Base-by-base conservation (phyloP, 1,284 basidiomycete genomes). In the Tilletia caries region DNA sequence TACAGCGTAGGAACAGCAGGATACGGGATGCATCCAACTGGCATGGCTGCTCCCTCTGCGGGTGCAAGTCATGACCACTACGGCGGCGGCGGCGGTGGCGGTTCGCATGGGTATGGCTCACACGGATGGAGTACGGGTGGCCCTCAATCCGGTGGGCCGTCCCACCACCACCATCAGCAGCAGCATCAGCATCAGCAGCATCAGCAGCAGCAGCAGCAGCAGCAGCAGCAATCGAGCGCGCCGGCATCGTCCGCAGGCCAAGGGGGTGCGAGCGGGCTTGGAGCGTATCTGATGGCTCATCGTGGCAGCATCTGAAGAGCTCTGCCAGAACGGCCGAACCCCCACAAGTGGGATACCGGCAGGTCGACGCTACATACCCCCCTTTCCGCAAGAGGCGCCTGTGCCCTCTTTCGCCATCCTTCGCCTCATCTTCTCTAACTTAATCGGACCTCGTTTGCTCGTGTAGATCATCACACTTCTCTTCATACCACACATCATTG, bases 201-300 rank as follows among this genome's bases (percentile, higher is more conserved):
- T 60, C 54, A 10, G 54, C 54, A 4, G 54, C n/a, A n/a, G n/a
- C n/a, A n/a, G n/a, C n/a, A 48, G 65, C 32, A 29, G 52, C 46
- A 70, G 65, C 66, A 33, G 33, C 48, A 65, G 66, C 67, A 68
- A 62, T 48, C 34, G 65, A 18, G 48, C 70, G 2, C 68, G 70
- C 23, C 67, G 69, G 34, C 25, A 10, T 60, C 54, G 25, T 60
- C 54, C 6, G 54, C 54, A 4, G 54, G 54, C 27, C 20, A 69
- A 50, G 71, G 34, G 67, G 68, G 6, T 41, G 66, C 41, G 15
- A 68, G 67, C 50, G 71, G 54, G 58, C 32, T 77, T 5, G 75
- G 75, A 25, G 76, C 76, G n/a, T 77, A 77, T 65, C 68, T 77
- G n/a, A 71, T 72, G 48, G 73, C 74, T 12, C 74, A 77, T 44